Conservation (phyloP, 1,284 basidiomycete genomes). For the Pholiota adiposa region DNA sequence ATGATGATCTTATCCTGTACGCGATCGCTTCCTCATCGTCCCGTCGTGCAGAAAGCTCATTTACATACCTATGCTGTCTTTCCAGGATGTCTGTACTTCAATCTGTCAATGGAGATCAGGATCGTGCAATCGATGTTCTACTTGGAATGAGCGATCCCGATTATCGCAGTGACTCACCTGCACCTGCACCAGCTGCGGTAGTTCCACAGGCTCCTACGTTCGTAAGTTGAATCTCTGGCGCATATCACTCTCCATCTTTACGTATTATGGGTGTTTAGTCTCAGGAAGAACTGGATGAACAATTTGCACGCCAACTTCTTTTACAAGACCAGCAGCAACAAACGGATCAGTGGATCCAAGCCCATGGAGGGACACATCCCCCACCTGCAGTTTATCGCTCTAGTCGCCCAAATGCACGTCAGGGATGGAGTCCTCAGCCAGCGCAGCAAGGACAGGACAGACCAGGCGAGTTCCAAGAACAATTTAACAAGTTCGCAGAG, state of each 20-base stretch:
- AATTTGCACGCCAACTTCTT: constrained; percentile 70
- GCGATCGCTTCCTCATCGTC: constrained; percentile 27
- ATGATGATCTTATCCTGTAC: constrained; percentile 70
- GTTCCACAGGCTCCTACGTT: constrained; percentile 21
- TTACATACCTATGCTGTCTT: neutral
- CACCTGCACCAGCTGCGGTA: constrained; percentile 13
- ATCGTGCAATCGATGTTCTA: constrained; percentile 71
- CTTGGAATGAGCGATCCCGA: constrained; percentile 83
- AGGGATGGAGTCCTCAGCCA: constrained; percentile 18
- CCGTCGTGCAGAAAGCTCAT: constrained; percentile 11
- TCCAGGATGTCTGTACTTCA: constrained; percentile 67
- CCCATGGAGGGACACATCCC: constrained; percentile 5
- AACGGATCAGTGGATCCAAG: constrained; percentile 22
- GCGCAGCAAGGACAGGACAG: constrained; percentile 19
- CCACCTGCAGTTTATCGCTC: constrained; percentile 17
- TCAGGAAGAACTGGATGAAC: constrained; percentile 75
- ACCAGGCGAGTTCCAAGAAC: constrained; percentile 65
- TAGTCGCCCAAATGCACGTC: constrained; percentile 6
- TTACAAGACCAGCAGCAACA: constrained; percentile 63
- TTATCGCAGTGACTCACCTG: constrained; percentile 46
- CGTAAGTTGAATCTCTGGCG: constrained; percentile 17
- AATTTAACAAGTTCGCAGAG: constrained; percentile 75
- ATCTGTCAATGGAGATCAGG: constrained; percentile 66
- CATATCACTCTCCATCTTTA: neutral
- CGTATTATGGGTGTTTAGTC: constrained; percentile 34